These are phyloP conservation scores for Stropharia rugosoannulata DNA, from an alignment of 768 basidiomycete species.

Conservation along the genomic window DNA sequence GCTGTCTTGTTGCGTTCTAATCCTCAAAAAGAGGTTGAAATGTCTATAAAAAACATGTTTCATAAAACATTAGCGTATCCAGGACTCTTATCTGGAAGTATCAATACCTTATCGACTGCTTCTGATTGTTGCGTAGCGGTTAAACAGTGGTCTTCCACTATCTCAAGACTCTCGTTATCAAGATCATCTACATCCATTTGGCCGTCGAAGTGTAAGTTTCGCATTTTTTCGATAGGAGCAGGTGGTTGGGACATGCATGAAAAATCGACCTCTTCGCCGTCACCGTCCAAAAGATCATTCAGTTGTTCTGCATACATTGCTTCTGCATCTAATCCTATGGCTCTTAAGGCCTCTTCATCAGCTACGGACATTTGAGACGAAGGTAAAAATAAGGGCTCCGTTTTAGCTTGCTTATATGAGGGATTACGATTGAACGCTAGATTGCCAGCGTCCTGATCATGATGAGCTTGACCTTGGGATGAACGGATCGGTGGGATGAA, in stretches of 20 bases:
- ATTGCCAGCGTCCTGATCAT: not conserved
- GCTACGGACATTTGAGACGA: slow-evolving; percentile 62
- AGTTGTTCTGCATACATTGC: slow-evolving; percentile 64
- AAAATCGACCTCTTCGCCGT: slow-evolving; percentile 54
- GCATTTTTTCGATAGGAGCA: not conserved
- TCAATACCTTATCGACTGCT: slow-evolving; percentile 30
- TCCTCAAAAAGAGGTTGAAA: slow-evolving; percentile 56
- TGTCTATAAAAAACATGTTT: slow-evolving; percentile 22
- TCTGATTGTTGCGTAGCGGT: slow-evolving; percentile 39
- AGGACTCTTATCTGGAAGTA: not conserved
- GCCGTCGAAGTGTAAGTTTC: slow-evolving; percentile 3
- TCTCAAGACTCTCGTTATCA: slow-evolving; percentile 30
- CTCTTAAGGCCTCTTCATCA: slow-evolving; percentile 50
- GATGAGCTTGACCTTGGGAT: slow-evolving; percentile 3
- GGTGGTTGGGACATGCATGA: slow-evolving; percentile 29
- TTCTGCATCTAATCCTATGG: slow-evolving; percentile 67
- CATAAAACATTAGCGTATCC: not conserved
- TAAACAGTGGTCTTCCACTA: slow-evolving; percentile 35
- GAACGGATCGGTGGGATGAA: slow-evolving; percentile 15
- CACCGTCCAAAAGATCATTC: slow-evolving; percentile 56
- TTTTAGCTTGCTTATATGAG: slow-evolving; percentile 21
- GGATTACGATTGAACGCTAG: not conserved
- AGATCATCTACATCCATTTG: slow-evolving; percentile 18
- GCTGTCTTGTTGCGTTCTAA: slow-evolving; percentile 18
- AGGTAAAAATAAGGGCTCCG: slow-evolving; percentile 46